These are phyloP conservation scores for Cordyceps militaris DNA, from an alignment of 2,329 filamentous ascomycete genomes.

Conservation along the genomic window DNA sequence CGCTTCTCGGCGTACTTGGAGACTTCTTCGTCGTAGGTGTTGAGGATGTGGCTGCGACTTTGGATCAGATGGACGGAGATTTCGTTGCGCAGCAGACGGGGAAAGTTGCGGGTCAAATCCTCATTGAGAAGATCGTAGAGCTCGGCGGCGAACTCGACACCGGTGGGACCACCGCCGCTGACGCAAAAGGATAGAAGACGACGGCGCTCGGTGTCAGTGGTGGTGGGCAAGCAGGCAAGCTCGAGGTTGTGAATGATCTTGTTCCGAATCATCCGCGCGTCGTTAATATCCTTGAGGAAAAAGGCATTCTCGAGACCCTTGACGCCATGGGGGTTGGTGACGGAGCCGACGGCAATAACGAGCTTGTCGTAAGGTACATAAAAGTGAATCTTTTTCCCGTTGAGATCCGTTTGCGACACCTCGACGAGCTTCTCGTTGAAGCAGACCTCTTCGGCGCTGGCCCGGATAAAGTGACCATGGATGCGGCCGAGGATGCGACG, in stretches of 20 bases:
- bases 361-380: conserved; percentile 98
- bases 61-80: conserved; percentile 98
- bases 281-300: conserved; percentile 91
- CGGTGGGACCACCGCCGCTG: conserved; percentile 89
- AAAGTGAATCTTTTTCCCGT: conserved; percentile 71
- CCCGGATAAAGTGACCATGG: conserved; percentile 83
- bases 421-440: conserved; percentile 90
- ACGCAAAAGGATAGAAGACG: conserved; percentile 92
- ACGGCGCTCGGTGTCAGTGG: conserved; percentile 76
- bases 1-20: conserved; percentile 87
- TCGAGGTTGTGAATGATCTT: conserved; percentile 85
- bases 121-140: conserved; percentile 95
- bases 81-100: conserved; percentile 86
- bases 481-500: conserved; percentile 72
- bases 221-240: conserved; percentile 85
- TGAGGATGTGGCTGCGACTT: conserved; percentile 87
- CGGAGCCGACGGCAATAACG: conserved; percentile 83
- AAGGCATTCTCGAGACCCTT: conserved; percentile 89
- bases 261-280: conserved; percentile 85
- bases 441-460: conserved; percentile 78
- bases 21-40: conserved; percentile 94
- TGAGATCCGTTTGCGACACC: conserved; percentile 62
- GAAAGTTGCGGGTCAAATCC: conserved; percentile 77
- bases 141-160: conserved; percentile 95
- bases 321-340: conserved; percentile 91